Evolutionary conservation across 768 basidiomycete genomes (phyloP).

Genomic region (Strobilomyces dryophilus): DNA sequence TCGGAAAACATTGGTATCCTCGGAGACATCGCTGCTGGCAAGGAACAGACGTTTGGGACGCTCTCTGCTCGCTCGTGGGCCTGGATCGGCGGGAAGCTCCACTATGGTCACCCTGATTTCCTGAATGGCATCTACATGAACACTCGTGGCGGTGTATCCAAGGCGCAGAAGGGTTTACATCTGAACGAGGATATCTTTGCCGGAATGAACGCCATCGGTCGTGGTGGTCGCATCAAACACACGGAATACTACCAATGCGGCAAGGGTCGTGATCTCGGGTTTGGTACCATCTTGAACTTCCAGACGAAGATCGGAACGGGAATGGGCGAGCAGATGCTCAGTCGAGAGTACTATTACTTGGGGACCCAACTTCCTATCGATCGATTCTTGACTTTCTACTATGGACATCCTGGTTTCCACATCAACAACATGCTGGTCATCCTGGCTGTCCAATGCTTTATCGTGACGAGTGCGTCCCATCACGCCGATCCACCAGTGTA

Average conservation of each 20-base stretch:
- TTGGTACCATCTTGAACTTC: conserved; percentile 99
- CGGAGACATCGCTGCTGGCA: conserved; percentile 96
- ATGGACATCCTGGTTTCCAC: conserved; percentile 98
- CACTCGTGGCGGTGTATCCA: conserved; percentile 96
- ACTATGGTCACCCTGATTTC: conserved; percentile 99
- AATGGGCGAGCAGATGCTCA: conserved; percentile 99
- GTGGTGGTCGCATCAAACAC: conserved; percentile 97
- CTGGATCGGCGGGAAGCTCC: conserved; percentile 97
- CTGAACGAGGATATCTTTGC: conserved; percentile 99
- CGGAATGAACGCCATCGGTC: conserved; percentile 97
- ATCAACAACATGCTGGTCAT: conserved; percentile 99
- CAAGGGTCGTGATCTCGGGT: conserved; percentile 97
- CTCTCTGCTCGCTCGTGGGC: conserved; percentile 93
- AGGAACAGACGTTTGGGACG: conserved; percentile 99
- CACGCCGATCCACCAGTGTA: neutral
- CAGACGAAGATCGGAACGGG: conserved; percentile 99
- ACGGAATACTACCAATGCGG: conserved; percentile 99
- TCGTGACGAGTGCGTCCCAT: conserved; percentile 71
- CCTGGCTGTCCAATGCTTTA: conserved; percentile 92
- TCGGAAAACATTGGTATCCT: conserved; percentile 99
- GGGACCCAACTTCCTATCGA: conserved; percentile 98
- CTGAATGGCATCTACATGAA: conserved; percentile 97
- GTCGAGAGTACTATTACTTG: conserved; percentile 97
- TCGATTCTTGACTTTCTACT: conserved; percentile 99
- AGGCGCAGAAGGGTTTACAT: conserved; percentile 99